Evolutionary conservation across 1,139 yeast genomes (phyloP), one percentile per base, ranked within the genome.

Genomic region (Lodderomyces jiufengensis): DNA sequence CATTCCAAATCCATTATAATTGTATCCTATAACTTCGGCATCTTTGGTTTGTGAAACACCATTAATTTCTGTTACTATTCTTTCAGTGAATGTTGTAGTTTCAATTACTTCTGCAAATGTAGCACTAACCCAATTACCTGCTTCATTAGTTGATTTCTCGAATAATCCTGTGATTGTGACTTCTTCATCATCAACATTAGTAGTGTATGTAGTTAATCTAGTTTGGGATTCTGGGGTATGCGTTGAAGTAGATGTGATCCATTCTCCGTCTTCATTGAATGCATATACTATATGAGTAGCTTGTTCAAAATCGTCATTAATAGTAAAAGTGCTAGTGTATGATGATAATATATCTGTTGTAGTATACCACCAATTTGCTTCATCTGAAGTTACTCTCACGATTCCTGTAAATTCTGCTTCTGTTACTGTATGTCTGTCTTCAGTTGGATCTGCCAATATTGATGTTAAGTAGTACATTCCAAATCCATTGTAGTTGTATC

Each of bases 391-490:
- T 5, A 27, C 29, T 14, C 16, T 27, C 4, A 27, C 29, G 10
- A 27, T 27, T 5, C 29, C 29, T 10, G 29, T 27, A 14, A 5
- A 27, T 13, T n/a, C 14, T 10, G 14, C 29, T 6, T 27, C 16
- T 27, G 29, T 27, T 5, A 27, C 10, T 5, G 29, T 27, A 10
- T 27, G 7, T 11, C 15, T 27, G 7, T 5, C n/a, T 13, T n/a
- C 29, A 27, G 10, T 14, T 27, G 29, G 29, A 27, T 27, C 29
- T 10, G 16, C 29, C 9, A 27, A 27, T 14, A 27, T 11, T 13
- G 13, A 11, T 27, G 29, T 27, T 9, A 11, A n/a, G 9, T 27
- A 27, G 9, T 11, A 27, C 20, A 13, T 13, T 13, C 29, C 29
- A 13, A 5, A 13, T n/a, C 9, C 29, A 10, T n/a, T 14, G 9